phyloP scores from a whole-genome alignment of 176 grass and related monocot genomes.

The Oryza nivara region DNA sequence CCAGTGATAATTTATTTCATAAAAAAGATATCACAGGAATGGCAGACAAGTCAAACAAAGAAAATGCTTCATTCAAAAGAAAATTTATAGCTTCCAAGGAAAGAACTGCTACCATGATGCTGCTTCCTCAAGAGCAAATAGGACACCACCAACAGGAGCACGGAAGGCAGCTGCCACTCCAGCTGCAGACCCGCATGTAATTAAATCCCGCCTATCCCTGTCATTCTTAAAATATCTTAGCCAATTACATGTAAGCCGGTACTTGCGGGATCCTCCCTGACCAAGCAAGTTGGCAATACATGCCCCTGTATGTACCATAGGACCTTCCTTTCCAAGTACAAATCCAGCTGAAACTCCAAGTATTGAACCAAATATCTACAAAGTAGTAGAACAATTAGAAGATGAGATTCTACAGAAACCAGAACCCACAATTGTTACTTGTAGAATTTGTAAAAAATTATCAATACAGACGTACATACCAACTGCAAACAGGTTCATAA shows the following conservation, averaged over 20 bases:
- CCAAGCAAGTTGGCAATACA: slow-evolving; percentile 91
- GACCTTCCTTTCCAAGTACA: slow-evolving; percentile 90
- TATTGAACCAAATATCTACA: slow-evolving; percentile 90
- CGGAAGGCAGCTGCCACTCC: slow-evolving; percentile 91
- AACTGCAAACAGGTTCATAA: slow-evolving; percentile 7
- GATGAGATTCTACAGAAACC: background rate
- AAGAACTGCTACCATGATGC: slow-evolving; percentile 77
- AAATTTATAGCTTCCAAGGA: slow-evolving; percentile 10
- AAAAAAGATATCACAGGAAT: background rate
- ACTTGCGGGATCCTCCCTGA: slow-evolving; percentile 87
- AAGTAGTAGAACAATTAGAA: slow-evolving; percentile 15
- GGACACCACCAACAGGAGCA: slow-evolving; percentile 85
- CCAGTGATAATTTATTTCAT: background rate
- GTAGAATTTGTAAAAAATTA: slow-evolving; percentile 10
- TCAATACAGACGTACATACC: slow-evolving; percentile 2
- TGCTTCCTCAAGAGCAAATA: slow-evolving; percentile 94
- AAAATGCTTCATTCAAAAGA: background rate
- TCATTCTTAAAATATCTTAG: slow-evolving; percentile 90
- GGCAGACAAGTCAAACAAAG: background rate
- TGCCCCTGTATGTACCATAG: slow-evolving; percentile 90
- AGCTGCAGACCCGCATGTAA: slow-evolving; percentile 83
- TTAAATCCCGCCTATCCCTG: slow-evolving; percentile 81
- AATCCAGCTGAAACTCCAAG: slow-evolving; percentile 87
- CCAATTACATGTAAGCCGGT: slow-evolving; percentile 79
- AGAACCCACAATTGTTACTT: background rate